phyloP scores from a whole-genome alignment of 805 yeast species.

The Barnettozyma sucrosica region DNA sequence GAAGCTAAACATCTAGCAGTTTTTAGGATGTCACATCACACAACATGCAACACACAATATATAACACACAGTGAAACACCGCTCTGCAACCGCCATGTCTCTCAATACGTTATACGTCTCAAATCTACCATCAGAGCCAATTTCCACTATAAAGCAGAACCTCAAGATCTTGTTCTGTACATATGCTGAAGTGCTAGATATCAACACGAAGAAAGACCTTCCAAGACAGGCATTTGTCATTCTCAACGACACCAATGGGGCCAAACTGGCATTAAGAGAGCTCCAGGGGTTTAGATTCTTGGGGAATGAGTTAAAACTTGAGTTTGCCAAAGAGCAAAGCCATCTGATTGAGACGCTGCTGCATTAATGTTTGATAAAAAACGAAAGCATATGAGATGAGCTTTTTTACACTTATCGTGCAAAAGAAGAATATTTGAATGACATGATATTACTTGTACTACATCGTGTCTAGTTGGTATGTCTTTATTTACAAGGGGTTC shows the following conservation, averaged over 20 bases:
- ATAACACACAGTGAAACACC: too few species aligned
- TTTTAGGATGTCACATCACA: too few species aligned
- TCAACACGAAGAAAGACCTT: conserved; percentile 38
- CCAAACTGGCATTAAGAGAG: conserved; percentile 44
- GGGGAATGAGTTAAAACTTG: conserved; percentile 43
- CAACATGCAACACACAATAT: too few species aligned
- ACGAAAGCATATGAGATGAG: too few species aligned
- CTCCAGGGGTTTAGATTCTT: conserved; percentile 46
- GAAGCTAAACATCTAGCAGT: too few species aligned
- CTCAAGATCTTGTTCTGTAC: conserved; percentile 54
- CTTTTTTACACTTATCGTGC: too few species aligned
- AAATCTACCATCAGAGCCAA: conserved; percentile 21
- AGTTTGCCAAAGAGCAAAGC: conserved; percentile 34
- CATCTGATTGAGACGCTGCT: conserved; percentile 11
- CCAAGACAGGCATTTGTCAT: conserved; percentile 61
- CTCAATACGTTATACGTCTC: conserved; percentile 7
- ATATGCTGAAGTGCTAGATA: conserved; percentile 58
- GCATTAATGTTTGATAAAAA: neutral
- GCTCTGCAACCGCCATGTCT: neutral
- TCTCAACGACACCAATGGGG: conserved; percentile 42
- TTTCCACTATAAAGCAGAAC: conserved; percentile 40
- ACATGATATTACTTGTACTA: neutral
- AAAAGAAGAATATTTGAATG: too few species aligned
- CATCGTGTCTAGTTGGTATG: neutral
- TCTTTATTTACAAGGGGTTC: neutral